Evolutionary conservation across 192 early-diverging fungal species (phyloP), one percentile per base, ranked within the genome.

Genomic region (Phlyctochytrium arcticum): DNA sequence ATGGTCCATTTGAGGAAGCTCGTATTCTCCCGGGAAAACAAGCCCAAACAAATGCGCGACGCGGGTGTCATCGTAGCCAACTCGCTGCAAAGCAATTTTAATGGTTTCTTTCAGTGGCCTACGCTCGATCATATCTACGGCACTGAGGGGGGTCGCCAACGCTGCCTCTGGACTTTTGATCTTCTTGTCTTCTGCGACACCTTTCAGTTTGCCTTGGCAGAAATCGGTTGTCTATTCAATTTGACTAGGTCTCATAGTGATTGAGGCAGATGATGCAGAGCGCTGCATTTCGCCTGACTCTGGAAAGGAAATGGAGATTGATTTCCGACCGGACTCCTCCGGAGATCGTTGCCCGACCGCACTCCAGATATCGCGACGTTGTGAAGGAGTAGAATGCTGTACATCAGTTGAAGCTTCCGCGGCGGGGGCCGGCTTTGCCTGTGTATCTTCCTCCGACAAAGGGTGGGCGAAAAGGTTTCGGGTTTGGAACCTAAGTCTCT

Each of bases 11-110:
- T 36, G 39, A 44, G 56, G 56, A 33, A 44, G 35, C 8, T 50
- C 17, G 36, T 77, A 71, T 15, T 75, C 74, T 27, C 72, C 62
- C 2, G 72, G 72, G 7, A 76, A 34, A 27, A 75, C 54, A n/a
- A 79, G 49, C 27, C 68, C 59, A 36, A 75, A 76, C 23, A 75
- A 59, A 10, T 23, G 31, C 17, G 53, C 23, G 23, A 48, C 65
- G 17, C 15, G 19, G 31, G 68, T 74, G 60, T 30, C 63, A 46
- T 57, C 34, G 12, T 33, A 34, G 17, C 27, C 21, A 1, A 72
- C 34, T 35, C 69, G 70, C n/a, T 26, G 24, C 9, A 73, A 51
- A 15, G 47, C 62, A 15, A 48, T 9, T 5, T 54, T 68, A 36
- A 70, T 46, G 30, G 35, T 67, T 10, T 54, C 71, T 54, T 73